Conservation (phyloP, 306 rosid genomes). For the Potentilla sterilis region DNA sequence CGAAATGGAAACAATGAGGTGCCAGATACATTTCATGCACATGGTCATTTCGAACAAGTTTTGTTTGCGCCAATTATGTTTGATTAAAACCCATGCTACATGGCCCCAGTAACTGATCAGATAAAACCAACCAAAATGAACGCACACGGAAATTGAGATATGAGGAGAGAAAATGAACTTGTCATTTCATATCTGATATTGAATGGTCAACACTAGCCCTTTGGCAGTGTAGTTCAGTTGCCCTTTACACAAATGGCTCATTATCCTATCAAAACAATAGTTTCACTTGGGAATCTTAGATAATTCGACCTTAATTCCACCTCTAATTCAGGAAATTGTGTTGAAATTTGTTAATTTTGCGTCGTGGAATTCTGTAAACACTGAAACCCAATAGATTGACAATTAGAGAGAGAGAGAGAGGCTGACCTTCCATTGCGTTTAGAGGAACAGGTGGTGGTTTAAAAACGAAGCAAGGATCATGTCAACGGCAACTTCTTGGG, state of each 20-base stretch:
- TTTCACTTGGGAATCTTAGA: not conserved
- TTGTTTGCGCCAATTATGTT: too few relatives aligned
- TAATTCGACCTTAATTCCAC: not conserved
- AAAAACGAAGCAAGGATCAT: not conserved
- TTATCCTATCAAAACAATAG: not conserved
- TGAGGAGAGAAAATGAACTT: not conserved
- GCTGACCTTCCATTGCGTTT: conserved; percentile 10
- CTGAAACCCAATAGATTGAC: not conserved
- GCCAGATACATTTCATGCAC: too few relatives aligned
- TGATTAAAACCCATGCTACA: not conserved
- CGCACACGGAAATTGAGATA: not conserved
- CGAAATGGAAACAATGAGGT: too few relatives aligned
- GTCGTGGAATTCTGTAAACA: not conserved
- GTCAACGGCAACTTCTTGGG: not conserved
- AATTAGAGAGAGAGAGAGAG: not conserved
- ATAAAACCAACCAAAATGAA: not conserved
- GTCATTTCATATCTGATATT: not conserved
- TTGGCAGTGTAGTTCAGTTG: not conserved
- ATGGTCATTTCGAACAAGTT: too few relatives aligned
- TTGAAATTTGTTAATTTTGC: not conserved
- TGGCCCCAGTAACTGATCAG: not conserved
- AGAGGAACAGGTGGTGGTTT: not conserved
- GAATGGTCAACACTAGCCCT: not conserved
- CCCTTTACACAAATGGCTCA: not conserved
- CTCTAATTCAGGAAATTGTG: not conserved